A percentile compares a stretch with the other conserved stretches of the same genome.
phyloP scores from a whole-genome alignment of 441 rosid species.

The Gossypium laxum region DNA sequence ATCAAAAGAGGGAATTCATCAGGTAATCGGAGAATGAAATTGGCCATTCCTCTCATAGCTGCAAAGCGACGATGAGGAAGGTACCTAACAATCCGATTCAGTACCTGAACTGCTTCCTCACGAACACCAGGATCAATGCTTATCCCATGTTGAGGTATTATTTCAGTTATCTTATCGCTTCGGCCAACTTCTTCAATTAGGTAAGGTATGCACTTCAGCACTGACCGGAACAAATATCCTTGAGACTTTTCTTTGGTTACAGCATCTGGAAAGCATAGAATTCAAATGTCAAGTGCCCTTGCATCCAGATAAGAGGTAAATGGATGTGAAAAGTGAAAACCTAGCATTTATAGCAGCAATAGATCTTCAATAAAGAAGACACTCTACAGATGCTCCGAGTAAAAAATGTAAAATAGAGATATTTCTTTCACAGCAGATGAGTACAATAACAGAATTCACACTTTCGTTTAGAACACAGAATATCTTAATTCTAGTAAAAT shows the following conservation, averaged over 20 bases:
- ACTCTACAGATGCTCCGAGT: neutral
- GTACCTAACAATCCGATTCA: slow-evolving; percentile 80
- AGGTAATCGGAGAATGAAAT: slow-evolving; percentile 83
- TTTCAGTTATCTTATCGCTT: slow-evolving; percentile 93
- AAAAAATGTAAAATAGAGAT: neutral
- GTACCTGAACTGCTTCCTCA: slow-evolving; percentile 95
- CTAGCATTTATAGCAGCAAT: slow-evolving; percentile 11
- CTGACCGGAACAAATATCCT: slow-evolving; percentile 84
- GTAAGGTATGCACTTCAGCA: slow-evolving; percentile 92
- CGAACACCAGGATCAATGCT: slow-evolving; percentile 99
- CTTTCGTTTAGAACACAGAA: neutral
- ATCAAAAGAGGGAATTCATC: slow-evolving; percentile 98
- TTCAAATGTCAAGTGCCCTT: slow-evolving; percentile 7
- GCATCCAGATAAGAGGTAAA: slow-evolving; percentile 12
- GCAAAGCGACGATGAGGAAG: slow-evolving; percentile 96
- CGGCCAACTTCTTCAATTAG: slow-evolving; percentile 98
- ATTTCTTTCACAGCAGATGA: neutral
- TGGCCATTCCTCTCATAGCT: slow-evolving; percentile 98
- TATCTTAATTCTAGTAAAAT: neutral
- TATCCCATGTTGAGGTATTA: slow-evolving; percentile 97
- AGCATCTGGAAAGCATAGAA: slow-evolving; percentile 57
- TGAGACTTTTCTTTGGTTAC: slow-evolving; percentile 97
- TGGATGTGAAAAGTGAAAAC: neutral
- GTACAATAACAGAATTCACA: neutral
- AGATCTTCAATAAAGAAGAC: neutral